Conservation (phyloP, 2,329 filamentous ascomycete genomes). For the Claviceps sp. region DNA sequence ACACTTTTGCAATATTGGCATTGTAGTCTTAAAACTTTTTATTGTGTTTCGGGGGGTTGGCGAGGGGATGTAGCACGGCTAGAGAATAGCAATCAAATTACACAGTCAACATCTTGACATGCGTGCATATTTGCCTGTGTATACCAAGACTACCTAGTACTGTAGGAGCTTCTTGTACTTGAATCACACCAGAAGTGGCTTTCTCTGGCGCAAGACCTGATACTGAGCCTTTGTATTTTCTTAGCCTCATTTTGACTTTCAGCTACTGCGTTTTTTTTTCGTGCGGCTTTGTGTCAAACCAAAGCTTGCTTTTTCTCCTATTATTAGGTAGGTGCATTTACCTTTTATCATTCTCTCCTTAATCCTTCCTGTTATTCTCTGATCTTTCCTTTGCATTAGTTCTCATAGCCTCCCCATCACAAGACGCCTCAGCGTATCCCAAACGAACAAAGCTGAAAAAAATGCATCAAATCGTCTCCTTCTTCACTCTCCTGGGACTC, state of each 20-base stretch:
- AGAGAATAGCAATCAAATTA: constrained; percentile 2
- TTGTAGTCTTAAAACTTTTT: constrained; percentile 3
- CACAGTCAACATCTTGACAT: neutral
- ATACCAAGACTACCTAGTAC: neutral
- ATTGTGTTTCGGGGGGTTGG: neutral
- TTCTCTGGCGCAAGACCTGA: neutral
- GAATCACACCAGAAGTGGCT: neutral
- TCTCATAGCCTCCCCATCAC: too few species aligned
- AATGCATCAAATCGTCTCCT: neutral
- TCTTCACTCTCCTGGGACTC: neutral
- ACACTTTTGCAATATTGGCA: constrained; percentile 1
- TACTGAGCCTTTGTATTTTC: neutral
- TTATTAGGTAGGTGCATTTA: too few species aligned
- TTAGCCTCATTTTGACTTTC: neutral
- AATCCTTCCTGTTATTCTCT: neutral
- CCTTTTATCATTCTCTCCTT: neutral
- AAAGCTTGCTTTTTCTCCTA: neutral
- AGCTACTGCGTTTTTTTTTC: neutral
- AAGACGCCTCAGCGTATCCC: too few species aligned
- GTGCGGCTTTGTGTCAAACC: neutral
- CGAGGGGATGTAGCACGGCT: constrained; percentile 4
- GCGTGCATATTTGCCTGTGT: neutral
- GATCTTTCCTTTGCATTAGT: too few species aligned
- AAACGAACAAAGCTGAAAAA: too few species aligned
- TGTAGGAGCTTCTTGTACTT: neutral